Percentiles rank a stretch among this genome's conserved stretches.
Conservation (phyloP, 108 stramenopile genomes). For the Poteriospumella lacustris region DNA sequence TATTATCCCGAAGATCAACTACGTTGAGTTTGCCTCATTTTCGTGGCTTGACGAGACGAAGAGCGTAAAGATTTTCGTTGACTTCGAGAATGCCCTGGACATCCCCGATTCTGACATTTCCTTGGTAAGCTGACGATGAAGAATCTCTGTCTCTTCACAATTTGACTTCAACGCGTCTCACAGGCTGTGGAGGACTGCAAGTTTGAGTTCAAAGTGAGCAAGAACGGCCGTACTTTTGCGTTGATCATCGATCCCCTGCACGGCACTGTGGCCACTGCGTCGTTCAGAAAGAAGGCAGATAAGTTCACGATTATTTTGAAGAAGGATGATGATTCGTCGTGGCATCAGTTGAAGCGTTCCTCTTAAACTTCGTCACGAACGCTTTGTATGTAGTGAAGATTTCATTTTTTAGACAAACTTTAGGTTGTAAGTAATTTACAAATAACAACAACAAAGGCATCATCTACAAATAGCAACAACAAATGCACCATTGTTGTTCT, state of each 20-base stretch:
- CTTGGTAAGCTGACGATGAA: background rate
- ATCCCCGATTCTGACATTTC: slow-evolving; percentile 1
- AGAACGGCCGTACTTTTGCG: background rate
- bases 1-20: background rate
- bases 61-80: slow-evolving; percentile 21
- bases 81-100: slow-evolving; percentile 3
- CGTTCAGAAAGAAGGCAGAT: slow-evolving; percentile 2
- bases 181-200: background rate
- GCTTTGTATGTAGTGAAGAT: background rate
- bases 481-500: no score
- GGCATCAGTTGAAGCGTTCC: slow-evolving; percentile 27
- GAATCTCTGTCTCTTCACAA: background rate
- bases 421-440: background rate
- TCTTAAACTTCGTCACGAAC: background rate
- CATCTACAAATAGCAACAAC: background rate
- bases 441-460: background rate
- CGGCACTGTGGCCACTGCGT: background rate
- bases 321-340: background rate
- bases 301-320: slow-evolving; percentile 25
- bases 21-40: background rate
- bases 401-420: background rate
- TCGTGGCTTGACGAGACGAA: slow-evolving; percentile 31
- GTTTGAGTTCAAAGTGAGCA: background rate
- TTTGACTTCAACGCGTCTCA: background rate
- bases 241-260: background rate